Evolutionary conservation across 345 rosid genomes (phyloP), one percentile per base, ranked within the genome.

Genomic region (Bruguiera gymnorhiza): DNA sequence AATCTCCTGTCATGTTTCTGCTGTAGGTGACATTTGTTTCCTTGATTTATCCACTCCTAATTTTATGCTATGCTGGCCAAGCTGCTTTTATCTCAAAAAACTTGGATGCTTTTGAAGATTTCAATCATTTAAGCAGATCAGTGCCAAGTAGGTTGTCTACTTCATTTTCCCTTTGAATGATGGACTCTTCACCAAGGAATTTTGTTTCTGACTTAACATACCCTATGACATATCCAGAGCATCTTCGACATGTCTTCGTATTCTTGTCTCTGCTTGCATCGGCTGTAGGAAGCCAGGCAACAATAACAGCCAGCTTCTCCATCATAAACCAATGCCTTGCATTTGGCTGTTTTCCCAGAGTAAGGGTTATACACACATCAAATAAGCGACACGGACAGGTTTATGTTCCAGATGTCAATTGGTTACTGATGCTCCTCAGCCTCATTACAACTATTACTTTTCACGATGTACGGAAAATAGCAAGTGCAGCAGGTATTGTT

Each of bases 321-420:
- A 88, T 84, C 64, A 83, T 88, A 68, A 87, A 83, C 63, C 88
- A 88, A 73, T 83, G 88, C 85, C 72, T 76, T 13, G 83, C 88
- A 23, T 83, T 86, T 48, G 64, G 77, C 65, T 88, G 88, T 73
- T 86, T 88, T 66, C 90, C 89, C 4, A 71, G 83, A 69, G 84
- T 83, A 1, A 80, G 84, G 73, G 88, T 88, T 27, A 61, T 83
- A 26, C 87, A 88, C 58, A 88, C 88, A 8, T 88, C 89, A 0
- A 76, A 83, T 46, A 78, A 74, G 78, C 80, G 71, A 59, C 81
- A 71, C 8, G 89, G 89, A 20, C 85, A 83, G 78, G 83, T 88
- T 65, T 88, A 88, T 62, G 84, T 88, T 55, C 86, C 87, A 1
- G 86, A 86, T 68, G 71, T 77, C 72, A 88, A 86, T 76, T 86